Base-by-base conservation (phyloP, 306 rosid genomes). In the Pachyrhizus erosus region DNA sequence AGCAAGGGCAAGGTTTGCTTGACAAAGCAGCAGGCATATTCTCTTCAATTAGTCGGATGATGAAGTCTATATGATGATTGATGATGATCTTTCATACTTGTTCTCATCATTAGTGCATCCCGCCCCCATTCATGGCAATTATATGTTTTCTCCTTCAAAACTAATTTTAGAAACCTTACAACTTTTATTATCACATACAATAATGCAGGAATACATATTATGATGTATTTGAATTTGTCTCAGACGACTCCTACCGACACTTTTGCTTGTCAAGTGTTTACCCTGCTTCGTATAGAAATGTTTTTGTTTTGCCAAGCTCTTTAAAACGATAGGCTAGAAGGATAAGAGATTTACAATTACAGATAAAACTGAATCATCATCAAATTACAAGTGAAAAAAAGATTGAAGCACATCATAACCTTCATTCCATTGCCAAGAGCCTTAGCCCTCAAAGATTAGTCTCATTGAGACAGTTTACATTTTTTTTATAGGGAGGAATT, bases 1-100 rank as follows among this genome's bases (percentile, higher is more conserved):
- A 82, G 77, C 75, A 89, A 80, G 94, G 89, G 42, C 89, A 77
- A 61, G 90, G 91, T 70, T 85, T 96, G 76, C 73, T 96, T 75
- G 91, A 87, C 74, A 86, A 86, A 82, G 99, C 96, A 0, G 99
- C 93, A 23, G 91, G 97, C 79, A 58, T 96, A 75, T 82, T 96
- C 86, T 89, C 97, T 81, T 96, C 99, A 9, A 54, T 96, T 43
- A 96, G 85, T 75, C 92, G 96, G 69, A 85, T 96, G 87, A 96
- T 96, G 98, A 96, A 84, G 86, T 78, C 91, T 71, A 89, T 96
- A 66, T 92, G 88, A 65, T 54, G 26, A 77, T 76, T 62, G 64
- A 75, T 75, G 82, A 84, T 69, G 33, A 33, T 11, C 9, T 61
- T 54, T 31, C 75, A 42, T 42, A 15, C 62, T 54, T 26, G 24